These are phyloP conservation scores for Raddia guianensis DNA, from an alignment of 176 grass and related monocot species.

Conservation along the genomic window DNA sequence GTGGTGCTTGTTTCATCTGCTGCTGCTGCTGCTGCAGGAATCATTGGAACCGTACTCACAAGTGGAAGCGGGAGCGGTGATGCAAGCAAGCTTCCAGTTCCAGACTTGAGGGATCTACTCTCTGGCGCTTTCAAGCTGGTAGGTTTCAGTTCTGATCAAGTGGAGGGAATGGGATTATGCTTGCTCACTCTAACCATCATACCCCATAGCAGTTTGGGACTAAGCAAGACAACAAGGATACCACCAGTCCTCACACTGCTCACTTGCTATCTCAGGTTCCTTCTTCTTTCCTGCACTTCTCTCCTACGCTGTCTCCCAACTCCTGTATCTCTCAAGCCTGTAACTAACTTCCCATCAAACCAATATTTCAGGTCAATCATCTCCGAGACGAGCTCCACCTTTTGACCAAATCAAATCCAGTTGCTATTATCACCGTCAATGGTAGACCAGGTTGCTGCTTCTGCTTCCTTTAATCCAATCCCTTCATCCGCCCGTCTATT, in stretches of 20 bases:
- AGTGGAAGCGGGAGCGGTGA: slow-evolving; percentile 16
- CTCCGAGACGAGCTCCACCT: slow-evolving; percentile 61
- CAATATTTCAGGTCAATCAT: slow-evolving; percentile 54
- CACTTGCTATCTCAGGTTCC: slow-evolving; percentile 49
- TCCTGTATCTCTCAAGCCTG: not conserved
- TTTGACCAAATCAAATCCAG: slow-evolving; percentile 35
- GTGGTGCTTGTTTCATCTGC: not conserved
- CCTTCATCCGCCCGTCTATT: not conserved
- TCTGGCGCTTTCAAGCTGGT: slow-evolving; percentile 55
- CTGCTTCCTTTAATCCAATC: not conserved
- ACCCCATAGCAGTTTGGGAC: slow-evolving; percentile 38
- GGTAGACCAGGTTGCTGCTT: slow-evolving; percentile 55
- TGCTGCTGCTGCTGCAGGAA: slow-evolving; percentile 37
- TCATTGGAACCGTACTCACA: slow-evolving; percentile 45
- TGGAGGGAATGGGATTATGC: not conserved
- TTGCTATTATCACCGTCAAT: slow-evolving; percentile 55
- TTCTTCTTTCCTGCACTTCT: not conserved
- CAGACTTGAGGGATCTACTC: slow-evolving; percentile 37
- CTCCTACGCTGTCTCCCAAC: not conserved
- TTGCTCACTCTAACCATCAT: not conserved
- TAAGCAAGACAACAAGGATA: slow-evolving; percentile 53
- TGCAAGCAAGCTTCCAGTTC: slow-evolving; percentile 34
- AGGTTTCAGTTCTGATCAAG: too few species aligned
- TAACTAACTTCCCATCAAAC: not conserved
- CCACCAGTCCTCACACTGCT: slow-evolving; percentile 38